These are phyloP conservation scores for Cordyceps cicadae DNA, from an alignment of 2,329 filamentous ascomycete genomes.

Conservation along the genomic window DNA sequence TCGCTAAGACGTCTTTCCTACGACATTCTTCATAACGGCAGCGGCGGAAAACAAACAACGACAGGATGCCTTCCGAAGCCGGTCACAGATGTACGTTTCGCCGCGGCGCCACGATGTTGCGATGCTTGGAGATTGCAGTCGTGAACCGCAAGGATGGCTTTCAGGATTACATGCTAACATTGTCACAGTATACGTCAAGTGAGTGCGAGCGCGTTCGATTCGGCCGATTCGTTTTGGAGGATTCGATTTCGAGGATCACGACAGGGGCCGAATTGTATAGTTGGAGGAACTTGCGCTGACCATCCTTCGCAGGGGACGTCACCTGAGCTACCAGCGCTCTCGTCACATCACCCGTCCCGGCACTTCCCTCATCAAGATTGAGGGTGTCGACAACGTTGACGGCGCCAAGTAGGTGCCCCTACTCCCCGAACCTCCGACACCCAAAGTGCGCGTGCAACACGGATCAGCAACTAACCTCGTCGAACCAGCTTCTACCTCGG, in stretches of 20 bases:
- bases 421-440: neutral
- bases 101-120: neutral
- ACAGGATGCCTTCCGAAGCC: constrained; percentile 81
- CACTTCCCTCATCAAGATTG: constrained; percentile 95
- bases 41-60: constrained; percentile 37
- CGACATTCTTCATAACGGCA: constrained; percentile 30
- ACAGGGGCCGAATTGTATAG: neutral
- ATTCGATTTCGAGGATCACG: neutral
- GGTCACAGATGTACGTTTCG: constrained; percentile 78
- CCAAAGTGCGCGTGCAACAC: neutral
- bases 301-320: constrained; percentile 64
- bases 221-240: constrained; percentile 18
- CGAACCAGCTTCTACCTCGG: constrained; percentile 74
- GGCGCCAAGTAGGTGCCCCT: constrained; percentile 65
- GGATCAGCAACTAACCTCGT: constrained; percentile 18
- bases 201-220: constrained; percentile 39
- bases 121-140: neutral
- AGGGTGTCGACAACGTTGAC: constrained; percentile 87
- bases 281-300: constrained; percentile 12
- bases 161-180: constrained; percentile 30
- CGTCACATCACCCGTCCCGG: constrained; percentile 86
- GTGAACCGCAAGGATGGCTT: constrained; percentile 6
- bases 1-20: constrained; percentile 35
- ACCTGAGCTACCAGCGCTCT: constrained; percentile 95
- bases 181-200: constrained; percentile 75